Evolutionary conservation across 2,329 filamentous ascomycete species (phyloP), one percentile per base, ranked within the genome.

Genomic region (Colletotrichum sp.): DNA sequence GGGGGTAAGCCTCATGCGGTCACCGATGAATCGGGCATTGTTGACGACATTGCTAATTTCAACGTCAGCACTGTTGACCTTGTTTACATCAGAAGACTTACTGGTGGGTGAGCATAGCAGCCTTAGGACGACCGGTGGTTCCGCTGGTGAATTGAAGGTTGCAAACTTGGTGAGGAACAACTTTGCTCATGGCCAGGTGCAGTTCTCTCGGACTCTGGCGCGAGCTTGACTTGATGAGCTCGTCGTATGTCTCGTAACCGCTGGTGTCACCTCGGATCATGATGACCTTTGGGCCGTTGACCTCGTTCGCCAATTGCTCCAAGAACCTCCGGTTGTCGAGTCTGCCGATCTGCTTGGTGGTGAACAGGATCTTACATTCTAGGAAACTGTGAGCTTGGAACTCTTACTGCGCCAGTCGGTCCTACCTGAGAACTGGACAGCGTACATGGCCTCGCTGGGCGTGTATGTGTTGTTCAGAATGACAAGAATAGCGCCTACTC

Each of bases 401-500:
- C 10, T 34, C 26, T 9, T 44, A 15, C 26, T 3, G 21, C 9
- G 52, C 44, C 28, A 9, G 36, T 59, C 36, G 13, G 55, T 30
- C 63, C 79, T 84, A 93, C 92, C 92, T 18, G 93, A 92, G 81
- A 95, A 95, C 71, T 90, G 89, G 32, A 96, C 84, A 12, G 93
- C 94, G 83, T 94, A 93, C 82, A 92, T 89, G 64, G 93, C 92
- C 84, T 96, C 94, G 2, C 90, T 91, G 3, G 92, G 89, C 2
- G 94, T 96, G 82, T 96, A 96, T 0, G 94, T 96, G 85, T 95
- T 96, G 86, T 96, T 96, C 78, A 96, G 86, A 60, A 96, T 95
- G 32, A 96, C 94, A 68, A 96, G 87, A 62, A 94, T 92, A 63
- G 90, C 92, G 12, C 93, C 93, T 21, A 94, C 89, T 63, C 91